These are phyloP conservation scores for Pyrus communis DNA, from an alignment of 306 rosid species.

Conservation along the genomic window DNA sequence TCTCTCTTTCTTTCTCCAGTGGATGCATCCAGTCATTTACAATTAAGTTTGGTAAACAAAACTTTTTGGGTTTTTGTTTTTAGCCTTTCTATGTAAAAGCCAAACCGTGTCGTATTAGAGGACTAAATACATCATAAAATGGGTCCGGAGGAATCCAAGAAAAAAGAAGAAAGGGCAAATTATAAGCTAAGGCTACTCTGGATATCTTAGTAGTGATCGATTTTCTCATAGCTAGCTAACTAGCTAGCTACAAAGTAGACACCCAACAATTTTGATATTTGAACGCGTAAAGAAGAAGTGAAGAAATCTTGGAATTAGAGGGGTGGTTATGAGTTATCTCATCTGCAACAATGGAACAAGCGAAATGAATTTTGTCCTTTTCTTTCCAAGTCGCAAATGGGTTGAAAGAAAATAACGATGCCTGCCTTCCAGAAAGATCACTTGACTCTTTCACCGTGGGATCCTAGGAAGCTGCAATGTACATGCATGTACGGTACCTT, in stretches of 20 bases:
- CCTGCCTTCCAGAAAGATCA: constrained; percentile 23
- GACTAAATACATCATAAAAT: constrained; percentile 19
- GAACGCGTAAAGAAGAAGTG: background rate
- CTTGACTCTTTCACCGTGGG: background rate
- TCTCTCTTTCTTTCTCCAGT: background rate
- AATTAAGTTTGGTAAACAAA: background rate
- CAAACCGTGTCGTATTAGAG: constrained; percentile 50
- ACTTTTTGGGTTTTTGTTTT: background rate
- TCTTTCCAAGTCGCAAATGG: constrained; percentile 13
- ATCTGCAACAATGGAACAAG: background rate
- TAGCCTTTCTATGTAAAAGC: constrained; percentile 44
- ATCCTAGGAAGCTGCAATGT: background rate
- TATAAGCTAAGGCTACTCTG: background rate
- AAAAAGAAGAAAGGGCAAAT: background rate
- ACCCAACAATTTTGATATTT: background rate
- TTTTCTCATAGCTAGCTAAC: background rate
- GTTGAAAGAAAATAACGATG: constrained; percentile 11
- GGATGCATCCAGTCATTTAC: background rate
- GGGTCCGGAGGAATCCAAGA: constrained; percentile 25
- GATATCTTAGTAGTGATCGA: background rate
- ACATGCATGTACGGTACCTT: background rate
- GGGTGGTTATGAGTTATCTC: background rate
- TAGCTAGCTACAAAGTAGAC: background rate
- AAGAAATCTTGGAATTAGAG: background rate
- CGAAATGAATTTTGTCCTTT: constrained; percentile 20